Base-by-base conservation (phyloP, 305 asterid genomes). In the Coffea humblotiana region DNA sequence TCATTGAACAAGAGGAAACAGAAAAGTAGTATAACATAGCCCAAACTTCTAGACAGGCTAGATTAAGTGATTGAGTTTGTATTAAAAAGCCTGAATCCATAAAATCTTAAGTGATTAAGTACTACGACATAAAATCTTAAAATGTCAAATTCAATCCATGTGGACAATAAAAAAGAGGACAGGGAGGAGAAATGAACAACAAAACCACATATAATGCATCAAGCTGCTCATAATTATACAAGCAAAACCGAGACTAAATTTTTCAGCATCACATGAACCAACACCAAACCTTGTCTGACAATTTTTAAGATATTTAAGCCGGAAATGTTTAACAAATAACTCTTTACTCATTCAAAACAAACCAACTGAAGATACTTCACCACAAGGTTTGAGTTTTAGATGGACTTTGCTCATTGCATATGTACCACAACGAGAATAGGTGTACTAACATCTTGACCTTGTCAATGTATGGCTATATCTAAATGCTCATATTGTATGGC, bases 221-320 rank as follows among this genome's bases (percentile, higher is more conserved):
- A 45, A 1, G 21, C 23, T 45, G 48, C 45, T 40, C 71, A 25
- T 11, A 45, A 61, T 23, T 60, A 43, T 75, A 32, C 32, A 27
- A 75, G 58, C 58, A 61, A 60, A 75, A 49, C 43, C 3, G 49
- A 49, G 64, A 6, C 14, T 11, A 2, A 32, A 58, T 37, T 10
- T 18, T 23, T 54, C 68, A 23, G 4, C 5, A 14, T 75, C 25
- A 15, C 3, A 49, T 58, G 19, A 60, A 7, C n/a, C 21, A 75
- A 56, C 25, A 40, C 72, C 29, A 77, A 32, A 78, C 48, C 45
- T 35, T 56, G 61, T 11, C 74, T 47, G 14, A 18, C 35, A 14
- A 52, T 37, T 61, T n/a, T 48, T 27, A 56, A 70, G 61, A 67
- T 58, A 35, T 25, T 72, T 49, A 48, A 77, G 68, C 56, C 79